These are phyloP conservation scores for Entonaema liquescens DNA, from an alignment of 495 filamentous ascomycete species.

Conservation along the genomic window DNA sequence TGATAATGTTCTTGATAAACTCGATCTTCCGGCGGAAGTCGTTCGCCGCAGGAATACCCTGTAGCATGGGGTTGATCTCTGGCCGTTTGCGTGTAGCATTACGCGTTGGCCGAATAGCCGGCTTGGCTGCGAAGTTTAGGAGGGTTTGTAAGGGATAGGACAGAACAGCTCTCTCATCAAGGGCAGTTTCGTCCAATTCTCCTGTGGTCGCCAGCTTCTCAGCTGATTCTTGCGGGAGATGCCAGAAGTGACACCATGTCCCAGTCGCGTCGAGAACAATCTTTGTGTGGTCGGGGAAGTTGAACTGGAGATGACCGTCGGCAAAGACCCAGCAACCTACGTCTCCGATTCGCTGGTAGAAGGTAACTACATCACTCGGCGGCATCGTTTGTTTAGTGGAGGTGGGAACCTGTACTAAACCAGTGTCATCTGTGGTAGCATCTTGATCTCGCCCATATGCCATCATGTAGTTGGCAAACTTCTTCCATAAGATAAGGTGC, in stretches of 20 bases:
- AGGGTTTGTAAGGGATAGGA: constrained; percentile 67
- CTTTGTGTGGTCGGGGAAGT: constrained; percentile 98
- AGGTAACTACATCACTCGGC: constrained; percentile 75
- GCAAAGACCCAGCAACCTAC: constrained; percentile 89
- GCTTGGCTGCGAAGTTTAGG: constrained; percentile 61
- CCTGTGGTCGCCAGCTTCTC: constrained; percentile 68
- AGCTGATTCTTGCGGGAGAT: constrained; percentile 75
- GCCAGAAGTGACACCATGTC: constrained; percentile 84
- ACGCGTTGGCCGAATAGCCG: constrained; percentile 56
- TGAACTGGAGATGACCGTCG: constrained; percentile 89
- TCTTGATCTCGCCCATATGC: constrained; percentile 64
- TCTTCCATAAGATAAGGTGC: constrained; percentile 82
- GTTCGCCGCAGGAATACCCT: constrained; percentile 75
- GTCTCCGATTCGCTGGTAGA: constrained; percentile 88
- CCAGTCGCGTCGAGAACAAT: constrained; percentile 79
- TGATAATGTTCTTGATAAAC: constrained; percentile 74
- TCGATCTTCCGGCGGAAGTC: constrained; percentile 79
- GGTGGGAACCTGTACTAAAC: constrained; percentile 59
- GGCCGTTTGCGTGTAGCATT: constrained; percentile 54
- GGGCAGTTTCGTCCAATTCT: constrained; percentile 70
- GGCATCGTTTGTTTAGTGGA: constrained; percentile 52
- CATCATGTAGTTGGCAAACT: constrained; percentile 96
- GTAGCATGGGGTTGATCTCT: constrained; percentile 66
- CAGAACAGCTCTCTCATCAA: constrained; percentile 67
- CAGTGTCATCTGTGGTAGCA: constrained; percentile 52